A percentile compares a stretch with the other conserved stretches of the same genome.
phyloP scores from a whole-genome alignment of 495 filamentous ascomycete species.

The Opeltia flavorubescens region DNA sequence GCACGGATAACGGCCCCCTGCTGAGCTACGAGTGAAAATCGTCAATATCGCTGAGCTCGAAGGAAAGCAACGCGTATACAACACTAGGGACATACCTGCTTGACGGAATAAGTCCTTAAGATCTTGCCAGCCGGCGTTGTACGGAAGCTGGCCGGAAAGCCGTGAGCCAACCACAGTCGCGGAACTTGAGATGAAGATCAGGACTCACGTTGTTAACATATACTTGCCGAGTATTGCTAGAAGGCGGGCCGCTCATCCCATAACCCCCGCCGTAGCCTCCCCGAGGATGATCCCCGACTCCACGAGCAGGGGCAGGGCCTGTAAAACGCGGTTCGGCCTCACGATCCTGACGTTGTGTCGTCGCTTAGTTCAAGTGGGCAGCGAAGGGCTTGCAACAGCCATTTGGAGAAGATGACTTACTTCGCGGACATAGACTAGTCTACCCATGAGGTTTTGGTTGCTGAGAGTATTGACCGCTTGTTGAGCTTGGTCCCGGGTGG shows the following conservation, averaged over 20 bases:
- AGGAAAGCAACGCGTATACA: neutral
- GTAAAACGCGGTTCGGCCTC: constrained; percentile 93
- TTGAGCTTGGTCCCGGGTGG: constrained; percentile 97
- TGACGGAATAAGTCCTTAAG: constrained; percentile 98
- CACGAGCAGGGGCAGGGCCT: constrained; percentile 52
- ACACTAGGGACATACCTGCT: constrained; percentile 55
- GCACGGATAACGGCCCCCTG: constrained; percentile 83
- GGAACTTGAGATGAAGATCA: neutral
- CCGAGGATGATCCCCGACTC: constrained; percentile 26
- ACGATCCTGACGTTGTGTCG: constrained; percentile 50
- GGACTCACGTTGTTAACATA: constrained; percentile 94
- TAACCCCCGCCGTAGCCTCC: constrained; percentile 36
- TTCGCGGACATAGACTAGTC: constrained; percentile 96
- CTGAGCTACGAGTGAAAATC: constrained; percentile 38
- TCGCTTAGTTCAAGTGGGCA: neutral
- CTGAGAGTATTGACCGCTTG: constrained; percentile 94
- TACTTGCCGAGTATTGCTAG: constrained; percentile 62
- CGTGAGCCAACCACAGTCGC: neutral
- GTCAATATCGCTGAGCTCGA: constrained; percentile 19
- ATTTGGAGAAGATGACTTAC: constrained; percentile 34
- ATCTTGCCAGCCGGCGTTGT: constrained; percentile 97
- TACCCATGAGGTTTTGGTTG: constrained; percentile 96
- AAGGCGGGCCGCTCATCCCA: constrained; percentile 30
- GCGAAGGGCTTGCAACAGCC: neutral
- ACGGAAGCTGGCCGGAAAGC: constrained; percentile 63